Evolutionary conservation across 176 grass and related monocot species (phyloP), one percentile per base, ranked within the genome.

Genomic region (Musa acuminata): DNA sequence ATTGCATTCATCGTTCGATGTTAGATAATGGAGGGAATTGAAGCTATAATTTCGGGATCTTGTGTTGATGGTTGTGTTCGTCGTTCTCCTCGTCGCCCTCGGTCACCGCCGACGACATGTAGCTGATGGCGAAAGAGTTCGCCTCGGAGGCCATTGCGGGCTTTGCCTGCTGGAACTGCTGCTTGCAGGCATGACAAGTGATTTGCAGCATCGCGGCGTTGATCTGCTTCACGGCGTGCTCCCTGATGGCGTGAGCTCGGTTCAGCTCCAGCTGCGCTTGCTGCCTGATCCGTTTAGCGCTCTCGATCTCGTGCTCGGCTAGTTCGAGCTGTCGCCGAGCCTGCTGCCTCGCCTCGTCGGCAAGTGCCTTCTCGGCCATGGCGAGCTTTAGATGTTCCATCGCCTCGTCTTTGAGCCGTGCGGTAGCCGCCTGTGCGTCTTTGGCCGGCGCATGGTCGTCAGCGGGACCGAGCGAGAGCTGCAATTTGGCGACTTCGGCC

Each of bases 151-250:
- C 78, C 8, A 50, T 7, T 9, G 52, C 27, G 8, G 79, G 53
- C 43, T 74, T 78, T 12, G 80, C 75, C 8, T 73, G 65, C 9
- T 22, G 66, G 83, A 90, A 97, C 80, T 87, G 85, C 62, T 75
- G 84, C 81, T 84, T 87, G 90, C 94, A 97, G 25, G 71, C 73
- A 62, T 84, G 91, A 86, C 94, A 97, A 58, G 87, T 97, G 81
- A 97, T 84, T 77, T 93, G 87, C 57, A 87, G 75, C 63, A 90
- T 67, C 35, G 82, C 82, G 16, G 87, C 81, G 62, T 87, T 87
- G 62, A 93, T 82, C 35, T 91, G 90, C 76, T 82, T 83, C 52
- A 93, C 83, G 53, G 94, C 85, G 64, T 87, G 79, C 55, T 91
- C 78, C 51, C 90, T 79, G 17, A 93, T 71, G 22, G 78, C 90